Conservation (phyloP, 192 early-diverging fungal species). For the Cladochytrium replicatum region DNA sequence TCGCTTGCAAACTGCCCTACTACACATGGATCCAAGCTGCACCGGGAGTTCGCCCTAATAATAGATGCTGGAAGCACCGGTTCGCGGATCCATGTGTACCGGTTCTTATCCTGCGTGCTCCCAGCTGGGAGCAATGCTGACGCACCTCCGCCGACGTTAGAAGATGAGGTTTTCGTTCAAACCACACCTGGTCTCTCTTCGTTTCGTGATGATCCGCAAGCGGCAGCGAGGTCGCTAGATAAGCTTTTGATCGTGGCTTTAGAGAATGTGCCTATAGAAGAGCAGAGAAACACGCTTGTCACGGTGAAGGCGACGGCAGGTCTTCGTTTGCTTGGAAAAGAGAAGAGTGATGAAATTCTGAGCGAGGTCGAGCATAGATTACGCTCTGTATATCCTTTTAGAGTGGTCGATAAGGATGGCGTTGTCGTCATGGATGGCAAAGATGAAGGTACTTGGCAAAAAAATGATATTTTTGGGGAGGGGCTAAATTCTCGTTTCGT, state of each 20-base stretch:
- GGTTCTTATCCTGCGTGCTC: slow-evolving; percentile 95
- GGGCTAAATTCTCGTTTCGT: slow-evolving; percentile 2
- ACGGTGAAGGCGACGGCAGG: slow-evolving; percentile 96
- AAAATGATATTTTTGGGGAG: too few species aligned
- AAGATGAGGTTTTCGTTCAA: slow-evolving; percentile 82
- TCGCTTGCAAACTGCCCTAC: too few species aligned
- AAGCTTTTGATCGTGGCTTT: slow-evolving; percentile 66
- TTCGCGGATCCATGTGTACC: slow-evolving; percentile 94
- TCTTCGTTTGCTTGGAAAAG: slow-evolving; percentile 63
- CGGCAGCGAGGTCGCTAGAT: slow-evolving; percentile 74
- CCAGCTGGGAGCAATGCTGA: too few species aligned
- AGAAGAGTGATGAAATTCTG: slow-evolving; percentile 66
- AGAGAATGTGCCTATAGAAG: slow-evolving; percentile 52
- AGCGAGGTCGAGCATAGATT: slow-evolving; percentile 56
- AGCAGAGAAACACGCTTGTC: slow-evolving; percentile 75
- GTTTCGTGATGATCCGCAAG: slow-evolving; percentile 50
- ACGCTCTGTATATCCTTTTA: slow-evolving; percentile 71
- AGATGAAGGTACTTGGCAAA: slow-evolving; percentile 82
- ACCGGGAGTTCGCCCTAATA: slow-evolving; percentile 93
- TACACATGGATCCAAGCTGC: too few species aligned
- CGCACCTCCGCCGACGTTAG: slow-evolving; percentile 57
- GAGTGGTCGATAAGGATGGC: slow-evolving; percentile 54
- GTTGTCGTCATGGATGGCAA: slow-evolving; percentile 92
- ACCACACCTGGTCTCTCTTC: slow-evolving; percentile 75
- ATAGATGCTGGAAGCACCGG: slow-evolving; percentile 95